Conservation (phyloP, 2,329 filamentous ascomycete genomes). For the Fusarium musae region DNA sequence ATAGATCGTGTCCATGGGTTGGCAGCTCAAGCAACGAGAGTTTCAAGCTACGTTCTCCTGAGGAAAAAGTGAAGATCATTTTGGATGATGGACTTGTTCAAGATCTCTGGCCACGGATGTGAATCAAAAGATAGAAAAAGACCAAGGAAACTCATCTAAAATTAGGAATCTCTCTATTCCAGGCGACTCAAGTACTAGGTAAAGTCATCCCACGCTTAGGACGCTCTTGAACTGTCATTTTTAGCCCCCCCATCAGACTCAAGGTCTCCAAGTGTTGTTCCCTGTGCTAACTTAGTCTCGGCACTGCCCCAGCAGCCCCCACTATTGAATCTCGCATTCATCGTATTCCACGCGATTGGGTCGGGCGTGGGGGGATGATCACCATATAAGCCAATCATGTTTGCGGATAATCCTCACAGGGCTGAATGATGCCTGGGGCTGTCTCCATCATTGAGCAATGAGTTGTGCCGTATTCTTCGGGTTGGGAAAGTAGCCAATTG, state of each 20-base stretch:
- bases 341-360: slow-evolving; percentile 43
- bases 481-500: background rate
- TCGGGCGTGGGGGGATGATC: slow-evolving; percentile 6
- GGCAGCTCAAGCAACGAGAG: background rate
- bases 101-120: background rate
- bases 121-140: too few species aligned
- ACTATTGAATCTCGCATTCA: slow-evolving; percentile 45
- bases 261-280: background rate
- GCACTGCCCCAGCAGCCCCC: slow-evolving; percentile 29
- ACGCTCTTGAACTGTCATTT: background rate
- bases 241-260: background rate
- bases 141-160: background rate
- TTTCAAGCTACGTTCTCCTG: background rate
- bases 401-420: background rate
- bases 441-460: background rate
- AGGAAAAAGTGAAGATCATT: background rate
- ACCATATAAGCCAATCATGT: slow-evolving; percentile 22
- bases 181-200: background rate
- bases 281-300: background rate
- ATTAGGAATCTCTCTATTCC: background rate
- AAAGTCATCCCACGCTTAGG: background rate
- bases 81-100: background rate
- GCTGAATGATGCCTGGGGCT: slow-evolving; percentile 28
- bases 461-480: slow-evolving; percentile 34
- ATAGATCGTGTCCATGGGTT: background rate